phyloP scores from a whole-genome alignment of 495 filamentous ascomycete species.

The Penicillium waksmanii region DNA sequence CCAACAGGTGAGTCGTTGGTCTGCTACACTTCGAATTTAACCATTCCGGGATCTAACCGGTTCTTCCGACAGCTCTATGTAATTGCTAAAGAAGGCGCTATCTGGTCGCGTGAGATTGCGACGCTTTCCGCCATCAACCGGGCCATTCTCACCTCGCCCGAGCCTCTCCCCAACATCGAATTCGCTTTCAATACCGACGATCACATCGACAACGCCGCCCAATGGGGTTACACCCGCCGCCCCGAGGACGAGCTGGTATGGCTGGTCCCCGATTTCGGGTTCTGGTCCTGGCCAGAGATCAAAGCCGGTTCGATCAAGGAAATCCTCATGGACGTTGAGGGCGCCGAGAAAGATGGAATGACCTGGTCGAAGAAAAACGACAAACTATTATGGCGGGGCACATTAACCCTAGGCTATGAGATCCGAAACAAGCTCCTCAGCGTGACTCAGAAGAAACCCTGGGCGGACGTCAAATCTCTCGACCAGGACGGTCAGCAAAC shows the following conservation, averaged over 20 bases:
- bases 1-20: conserved; percentile 27
- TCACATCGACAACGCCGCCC: conserved; percentile 27
- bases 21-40: neutral
- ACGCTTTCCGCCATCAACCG: conserved; percentile 32
- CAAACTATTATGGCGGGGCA: conserved; percentile 49
- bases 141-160: conserved; percentile 32
- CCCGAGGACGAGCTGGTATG: conserved; percentile 47
- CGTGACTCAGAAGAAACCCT: conserved; percentile 36
- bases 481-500: conserved; percentile 31
- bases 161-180: conserved; percentile 60
- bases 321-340: conserved; percentile 43
- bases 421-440: conserved; percentile 40
- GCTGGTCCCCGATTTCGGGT: conserved; percentile 70
- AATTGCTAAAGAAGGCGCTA: conserved; percentile 27
- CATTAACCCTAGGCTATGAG: conserved; percentile 24
- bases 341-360: conserved; percentile 19
- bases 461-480: conserved; percentile 47
- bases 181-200: conserved; percentile 55
- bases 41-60: neutral
- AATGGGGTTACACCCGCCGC: conserved; percentile 50
- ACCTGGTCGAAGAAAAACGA: conserved; percentile 51
- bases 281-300: conserved; percentile 62
- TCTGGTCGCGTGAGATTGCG: conserved; percentile 32
- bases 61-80: conserved; percentile 28
- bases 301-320: conserved; percentile 51